These are phyloP conservation scores for Penicillium sp. DNA, from an alignment of 2,329 filamentous ascomycete species.

Conservation along the genomic window DNA sequence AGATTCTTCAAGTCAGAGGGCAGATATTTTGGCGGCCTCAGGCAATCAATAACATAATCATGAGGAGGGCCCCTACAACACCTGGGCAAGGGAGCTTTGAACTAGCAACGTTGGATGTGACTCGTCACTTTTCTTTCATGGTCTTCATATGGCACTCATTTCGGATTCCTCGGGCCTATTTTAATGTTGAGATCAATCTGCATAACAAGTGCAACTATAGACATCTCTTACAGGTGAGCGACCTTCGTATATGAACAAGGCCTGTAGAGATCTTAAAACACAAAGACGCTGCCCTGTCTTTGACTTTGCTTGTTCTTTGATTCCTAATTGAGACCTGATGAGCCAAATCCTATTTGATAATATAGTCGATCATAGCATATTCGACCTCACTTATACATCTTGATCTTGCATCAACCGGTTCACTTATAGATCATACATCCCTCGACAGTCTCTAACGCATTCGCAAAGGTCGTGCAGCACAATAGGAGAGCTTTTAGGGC, in stretches of 20 bases:
- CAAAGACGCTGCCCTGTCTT: too few relatives aligned
- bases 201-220: background rate
- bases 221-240: background rate
- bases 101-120: background rate
- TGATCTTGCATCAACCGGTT: background rate
- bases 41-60: conserved; percentile 4
- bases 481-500: too few relatives aligned
- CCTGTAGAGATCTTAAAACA: background rate
- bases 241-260: background rate
- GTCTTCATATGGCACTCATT: background rate
- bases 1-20: conserved; percentile 1
- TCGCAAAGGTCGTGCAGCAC: background rate
- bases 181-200: too few relatives aligned
- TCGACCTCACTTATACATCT: background rate
- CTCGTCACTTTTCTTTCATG: background rate
- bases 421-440: background rate
- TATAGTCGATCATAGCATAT: background rate
- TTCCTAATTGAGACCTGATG: background rate
- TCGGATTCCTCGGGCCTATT: background rate
- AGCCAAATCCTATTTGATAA: background rate
- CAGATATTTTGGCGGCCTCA: background rate
- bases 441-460: background rate
- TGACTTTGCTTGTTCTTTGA: background rate
- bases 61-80: background rate
- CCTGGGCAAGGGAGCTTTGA: background rate